Evolutionary conservation across 306 rosid species (phyloP), one percentile per base, ranked within the genome.

Genomic region (Lathyrus tuberosus): DNA sequence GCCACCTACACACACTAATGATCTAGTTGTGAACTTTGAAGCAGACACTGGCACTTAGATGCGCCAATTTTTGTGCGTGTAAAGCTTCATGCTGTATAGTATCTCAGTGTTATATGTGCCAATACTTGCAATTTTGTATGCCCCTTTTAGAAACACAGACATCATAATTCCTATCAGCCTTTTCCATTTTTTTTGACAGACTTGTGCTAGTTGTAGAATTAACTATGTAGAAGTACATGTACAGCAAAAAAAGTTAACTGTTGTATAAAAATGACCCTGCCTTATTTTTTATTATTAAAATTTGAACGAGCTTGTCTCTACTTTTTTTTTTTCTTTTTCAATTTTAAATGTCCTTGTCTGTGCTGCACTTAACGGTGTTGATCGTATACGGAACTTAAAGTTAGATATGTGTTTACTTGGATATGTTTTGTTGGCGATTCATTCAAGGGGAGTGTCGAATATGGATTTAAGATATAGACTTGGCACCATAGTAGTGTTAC

Each of bases 31-130:
- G 63, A 62, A 72, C 70, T 49, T n/a, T 18, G 61, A 61, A 18
- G 69, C 37, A 12, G 11, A 59, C n/a, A 33, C 68, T 46, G 28
- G 18, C 43, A 15, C 16, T 2, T 1, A 8, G 38, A 42, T 43
- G 18, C 43, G 2, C 58, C 5, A 1, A 12, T 12, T 71, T 46
- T 8, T 47, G n/a, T 26, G 17, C 16, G 17, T 14, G 24, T 40
- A 54, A 69, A 22, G 53, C 65, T 53, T 60, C 41, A 22, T n/a
- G 41, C n/a, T 69, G 30, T 38, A 54, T 13, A 24, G 4, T 5
- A 69, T 53, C 52, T 53, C 54, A 51, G 26, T 53, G 10, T 60
- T 16, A 14, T 72, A n/a, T 72, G 18, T 61, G 49, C 41, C 67
- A 62, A 18, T 16, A 37, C 67, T 37, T 28, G 6, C 44, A 43